Base-by-base conservation (phyloP, 495 filamentous ascomycete genomes). In the Penicillium salamii region DNA sequence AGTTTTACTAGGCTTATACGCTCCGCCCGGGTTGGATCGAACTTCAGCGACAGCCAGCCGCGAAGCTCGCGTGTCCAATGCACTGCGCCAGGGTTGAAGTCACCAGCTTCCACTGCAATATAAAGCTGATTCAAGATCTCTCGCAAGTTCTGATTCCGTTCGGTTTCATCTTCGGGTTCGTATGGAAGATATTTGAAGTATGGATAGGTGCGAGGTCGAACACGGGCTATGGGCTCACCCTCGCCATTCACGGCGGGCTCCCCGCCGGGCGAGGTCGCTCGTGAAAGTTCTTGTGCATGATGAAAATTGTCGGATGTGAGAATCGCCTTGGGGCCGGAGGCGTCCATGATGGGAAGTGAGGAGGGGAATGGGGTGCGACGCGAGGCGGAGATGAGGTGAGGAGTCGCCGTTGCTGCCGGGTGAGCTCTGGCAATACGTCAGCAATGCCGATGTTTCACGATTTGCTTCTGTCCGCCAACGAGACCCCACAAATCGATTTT, bases 11-110 rank as follows among this genome's bases (percentile, higher is more conserved):
- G 84, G 65, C 82, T 89, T 48, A 90, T 81, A 41, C 93, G 78
- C 36, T 92, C 84, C 51, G 83, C 83, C 46, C 85, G 79, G 36
- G 91, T 89, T 49, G 93, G 88, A 70, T 97, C 95, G 63, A 97
- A 99, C 72, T 99, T 99, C 62, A 97, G 80, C 7, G 85, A 85
- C 19, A 99, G 76, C 95, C 93, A 99, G 70, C 87, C 90, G 62
- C 90, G 81, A 17, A 99, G 83, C 77, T 97, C 92, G 57, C 93
- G 83, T 45, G 93, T 97, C 95, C 95, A 99, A 69, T 97, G 91
- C 17, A 95, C 78, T 11, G 93, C 93, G 13, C 93, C 95, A 0
- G 93, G 88, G 42, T 85, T 81, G 68, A 97, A 97, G 66, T 99
- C 95, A 28, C 95, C 90, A 13, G 93, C 86, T 65, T 90, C 85